Conservation (phyloP, 1,139 yeast genomes). For the Wickerhamomyces sp. region DNA sequence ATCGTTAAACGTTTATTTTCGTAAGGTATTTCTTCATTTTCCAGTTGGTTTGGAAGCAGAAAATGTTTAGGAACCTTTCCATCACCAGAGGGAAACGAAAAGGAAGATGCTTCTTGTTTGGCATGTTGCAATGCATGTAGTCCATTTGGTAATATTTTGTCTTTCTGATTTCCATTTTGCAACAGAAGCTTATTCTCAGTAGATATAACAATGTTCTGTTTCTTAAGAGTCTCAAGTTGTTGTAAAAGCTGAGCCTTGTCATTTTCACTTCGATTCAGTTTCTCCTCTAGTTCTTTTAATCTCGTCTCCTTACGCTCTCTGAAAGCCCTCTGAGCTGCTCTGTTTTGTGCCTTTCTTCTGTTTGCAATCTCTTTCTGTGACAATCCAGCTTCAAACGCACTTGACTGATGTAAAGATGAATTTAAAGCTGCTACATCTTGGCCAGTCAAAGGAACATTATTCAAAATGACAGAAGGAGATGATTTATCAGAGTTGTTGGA, state of each 20-base stretch:
- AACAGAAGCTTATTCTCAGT: constrained; percentile 57
- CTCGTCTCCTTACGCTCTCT: constrained; percentile 78
- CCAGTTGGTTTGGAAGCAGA: constrained; percentile 10
- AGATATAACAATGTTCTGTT: constrained; percentile 48
- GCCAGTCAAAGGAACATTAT: constrained; percentile 8
- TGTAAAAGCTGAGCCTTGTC: constrained; percentile 48
- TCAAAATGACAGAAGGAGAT: constrained; percentile 11
- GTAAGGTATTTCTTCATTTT: constrained; percentile 16
- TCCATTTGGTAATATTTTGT: background rate
- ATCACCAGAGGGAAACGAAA: constrained; percentile 26
- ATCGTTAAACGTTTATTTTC: constrained; percentile 51
- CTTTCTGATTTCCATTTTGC: constrained; percentile 15
- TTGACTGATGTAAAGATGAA: constrained; percentile 4
- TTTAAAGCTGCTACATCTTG: constrained; percentile 10
- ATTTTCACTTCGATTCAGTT: constrained; percentile 54
- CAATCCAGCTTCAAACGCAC: constrained; percentile 9
- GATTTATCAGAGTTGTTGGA: constrained; percentile 10
- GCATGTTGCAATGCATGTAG: background rate
- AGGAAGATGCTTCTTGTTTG: constrained; percentile 4
- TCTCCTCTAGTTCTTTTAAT: constrained; percentile 61
- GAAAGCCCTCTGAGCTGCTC: constrained; percentile 90
- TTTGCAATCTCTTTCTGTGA: constrained; percentile 20
- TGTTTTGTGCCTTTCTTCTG: constrained; percentile 63
- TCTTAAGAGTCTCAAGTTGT: constrained; percentile 51
- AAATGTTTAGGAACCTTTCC: constrained; percentile 7